phyloP scores from a whole-genome alignment of 495 filamentous ascomycete genomes.

The Oidiodendron maius region DNA sequence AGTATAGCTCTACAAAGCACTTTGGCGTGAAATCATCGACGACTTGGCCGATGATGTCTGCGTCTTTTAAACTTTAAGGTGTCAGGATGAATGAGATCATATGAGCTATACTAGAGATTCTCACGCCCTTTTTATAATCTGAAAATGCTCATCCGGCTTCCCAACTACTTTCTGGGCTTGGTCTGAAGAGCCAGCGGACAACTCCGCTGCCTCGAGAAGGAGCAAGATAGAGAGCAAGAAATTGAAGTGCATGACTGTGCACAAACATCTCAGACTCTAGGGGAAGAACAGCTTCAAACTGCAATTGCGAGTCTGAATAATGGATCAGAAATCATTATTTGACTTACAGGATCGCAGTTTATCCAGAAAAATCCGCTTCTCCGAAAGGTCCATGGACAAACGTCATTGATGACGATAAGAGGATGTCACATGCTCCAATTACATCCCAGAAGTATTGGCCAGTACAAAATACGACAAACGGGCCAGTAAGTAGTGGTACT shows the following conservation, averaged over 20 bases:
- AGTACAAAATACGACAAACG: too few species aligned
- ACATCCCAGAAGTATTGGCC: too few species aligned
- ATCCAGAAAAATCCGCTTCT: too few species aligned
- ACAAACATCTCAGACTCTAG: neutral
- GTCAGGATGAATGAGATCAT: neutral
- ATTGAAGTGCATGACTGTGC: neutral
- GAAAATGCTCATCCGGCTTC: neutral
- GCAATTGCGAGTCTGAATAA: neutral
- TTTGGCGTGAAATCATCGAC: slow-evolving; percentile 57
- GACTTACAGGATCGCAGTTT: too few species aligned
- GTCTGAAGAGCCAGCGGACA: neutral
- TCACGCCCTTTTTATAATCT: slow-evolving; percentile 1
- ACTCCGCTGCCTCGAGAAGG: neutral
- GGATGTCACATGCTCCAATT: too few species aligned
- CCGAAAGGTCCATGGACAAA: too few species aligned
- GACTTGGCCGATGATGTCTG: slow-evolving; percentile 56
- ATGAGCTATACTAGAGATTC: neutral
- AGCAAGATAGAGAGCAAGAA: neutral
- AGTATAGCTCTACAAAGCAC: slow-evolving; percentile 44
- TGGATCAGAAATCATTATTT: too few species aligned
- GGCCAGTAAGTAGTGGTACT: too few species aligned
- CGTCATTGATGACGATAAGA: too few species aligned
- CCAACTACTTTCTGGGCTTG: slow-evolving; percentile 1
- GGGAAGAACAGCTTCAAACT: neutral
- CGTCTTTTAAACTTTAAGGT: slow-evolving; percentile 44